Conservation (phyloP, 192 early-diverging fungal genomes). For the Pilobolus umbonatus region DNA sequence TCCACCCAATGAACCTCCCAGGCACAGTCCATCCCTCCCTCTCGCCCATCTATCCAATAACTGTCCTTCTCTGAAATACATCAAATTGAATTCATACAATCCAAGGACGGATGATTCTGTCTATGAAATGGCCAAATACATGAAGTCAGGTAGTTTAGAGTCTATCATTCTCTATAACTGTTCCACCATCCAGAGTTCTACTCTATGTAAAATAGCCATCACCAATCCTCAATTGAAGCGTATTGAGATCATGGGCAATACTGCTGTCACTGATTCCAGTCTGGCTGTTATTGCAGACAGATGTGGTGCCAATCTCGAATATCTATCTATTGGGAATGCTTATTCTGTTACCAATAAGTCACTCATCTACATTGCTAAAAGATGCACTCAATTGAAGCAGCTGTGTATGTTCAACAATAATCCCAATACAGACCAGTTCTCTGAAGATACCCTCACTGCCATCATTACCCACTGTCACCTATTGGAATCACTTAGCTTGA, state of each 20-base stretch:
- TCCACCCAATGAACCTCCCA: neutral
- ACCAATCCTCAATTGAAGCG: slow-evolving; percentile 19
- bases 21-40: slow-evolving; percentile 16
- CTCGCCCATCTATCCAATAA: slow-evolving; percentile 30
- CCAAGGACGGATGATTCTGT: slow-evolving; percentile 33
- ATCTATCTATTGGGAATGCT: slow-evolving; percentile 28
- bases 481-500: slow-evolving; percentile 16
- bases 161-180: slow-evolving; percentile 15
- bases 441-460: slow-evolving; percentile 16
- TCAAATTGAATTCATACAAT: slow-evolving; percentile 22
- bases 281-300: slow-evolving; percentile 25
- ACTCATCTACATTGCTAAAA: slow-evolving; percentile 12
- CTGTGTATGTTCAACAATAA: slow-evolving; percentile 27
- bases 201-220: slow-evolving; percentile 28
- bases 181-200: slow-evolving; percentile 31
- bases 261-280: slow-evolving; percentile 24
- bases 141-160: slow-evolving; percentile 15
- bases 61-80: slow-evolving; percentile 20
- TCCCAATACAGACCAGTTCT: slow-evolving; percentile 12
- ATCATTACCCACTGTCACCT: slow-evolving; percentile 13
- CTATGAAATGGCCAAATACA: slow-evolving; percentile 32
- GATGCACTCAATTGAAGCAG: slow-evolving; percentile 19
- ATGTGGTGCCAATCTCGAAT: slow-evolving; percentile 19
- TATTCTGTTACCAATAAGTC: slow-evolving; percentile 26
- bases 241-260: slow-evolving; percentile 28